A percentile compares a stretch with the other conserved stretches of the same genome.
phyloP scores from a whole-genome alignment of 2,329 filamentous ascomycete species.

The Clonostachys rosea region DNA sequence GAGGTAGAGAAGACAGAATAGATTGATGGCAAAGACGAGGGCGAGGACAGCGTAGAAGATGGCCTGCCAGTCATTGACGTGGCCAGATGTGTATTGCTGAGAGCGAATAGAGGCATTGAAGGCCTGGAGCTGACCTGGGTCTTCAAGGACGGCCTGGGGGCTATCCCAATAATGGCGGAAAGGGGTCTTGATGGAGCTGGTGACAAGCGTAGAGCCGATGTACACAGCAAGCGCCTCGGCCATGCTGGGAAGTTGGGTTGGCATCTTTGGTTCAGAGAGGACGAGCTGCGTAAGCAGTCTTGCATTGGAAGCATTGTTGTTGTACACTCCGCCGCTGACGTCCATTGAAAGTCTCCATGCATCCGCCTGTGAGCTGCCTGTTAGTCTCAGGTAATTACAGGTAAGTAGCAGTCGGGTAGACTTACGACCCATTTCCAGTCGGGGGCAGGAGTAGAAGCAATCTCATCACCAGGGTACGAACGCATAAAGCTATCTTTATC shows the following conservation, averaged over 20 bases:
- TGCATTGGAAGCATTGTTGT: conserved; percentile 53
- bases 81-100: conserved; percentile 68
- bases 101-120: conserved; percentile 62
- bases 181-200: conserved; percentile 52
- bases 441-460: conserved; percentile 20
- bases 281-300: conserved; percentile 51
- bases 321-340: conserved; percentile 48
- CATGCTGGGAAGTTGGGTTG: conserved; percentile 56
- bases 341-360: conserved; percentile 52
- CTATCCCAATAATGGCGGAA: conserved; percentile 51
- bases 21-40: conserved; percentile 62
- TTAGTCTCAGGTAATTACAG: neutral
- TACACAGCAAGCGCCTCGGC: conserved; percentile 71
- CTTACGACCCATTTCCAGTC: conserved; percentile 42
- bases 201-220: conserved; percentile 60
- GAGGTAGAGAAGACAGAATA: conserved; percentile 60
- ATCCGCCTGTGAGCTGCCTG: conserved; percentile 27
- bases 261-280: conserved; percentile 32
- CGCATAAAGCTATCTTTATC: conserved; percentile 52
- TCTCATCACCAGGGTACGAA: conserved; percentile 22
- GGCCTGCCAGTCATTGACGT: conserved; percentile 53
- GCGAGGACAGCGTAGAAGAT: conserved; percentile 64
- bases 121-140: conserved; percentile 39
- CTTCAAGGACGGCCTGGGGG: conserved; percentile 24
- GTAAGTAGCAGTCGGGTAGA: neutral